phyloP scores from a whole-genome alignment of 192 early-diverging fungal species.

The Chytriomyces sp. region DNA sequence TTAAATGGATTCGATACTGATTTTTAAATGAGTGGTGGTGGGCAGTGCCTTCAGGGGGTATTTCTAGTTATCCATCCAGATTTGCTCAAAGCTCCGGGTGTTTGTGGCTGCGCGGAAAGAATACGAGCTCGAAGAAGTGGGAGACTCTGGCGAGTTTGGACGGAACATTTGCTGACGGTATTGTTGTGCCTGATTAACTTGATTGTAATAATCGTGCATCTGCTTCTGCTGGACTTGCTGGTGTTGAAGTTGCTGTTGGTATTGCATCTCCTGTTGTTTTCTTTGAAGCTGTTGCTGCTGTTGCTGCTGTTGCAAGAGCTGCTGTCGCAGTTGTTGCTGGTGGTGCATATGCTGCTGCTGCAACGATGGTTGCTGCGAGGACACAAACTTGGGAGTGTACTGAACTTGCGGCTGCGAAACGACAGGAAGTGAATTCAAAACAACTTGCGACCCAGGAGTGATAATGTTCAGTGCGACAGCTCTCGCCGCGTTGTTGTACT shows the following conservation, averaged over 20 bases:
- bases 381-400: slow-evolving; percentile 27
- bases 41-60: neutral
- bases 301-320: neutral
- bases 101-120: neutral
- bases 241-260: slow-evolving; percentile 8
- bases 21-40: neutral
- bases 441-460: slow-evolving; percentile 10
- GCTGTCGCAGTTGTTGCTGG: neutral
- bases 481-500: slow-evolving; percentile 32
- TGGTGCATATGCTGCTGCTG: neutral
- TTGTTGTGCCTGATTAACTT: neutral
- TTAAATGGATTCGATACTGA: neutral
- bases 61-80: slow-evolving; percentile 7
- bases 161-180: slow-evolving; percentile 2
- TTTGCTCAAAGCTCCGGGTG: slow-evolving; percentile 7
- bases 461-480: slow-evolving; percentile 35
- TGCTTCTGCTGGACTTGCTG: neutral
- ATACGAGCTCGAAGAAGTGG: neutral
- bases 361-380: neutral
- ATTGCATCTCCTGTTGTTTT: neutral
- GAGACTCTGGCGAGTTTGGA: neutral
- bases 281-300: neutral
- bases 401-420: slow-evolving; percentile 12
- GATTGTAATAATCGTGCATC: neutral
- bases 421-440: slow-evolving; percentile 25